Evolutionary conservation across 139 green algal genomes (phyloP).

Genomic region (Coelastrella sp.): DNA sequence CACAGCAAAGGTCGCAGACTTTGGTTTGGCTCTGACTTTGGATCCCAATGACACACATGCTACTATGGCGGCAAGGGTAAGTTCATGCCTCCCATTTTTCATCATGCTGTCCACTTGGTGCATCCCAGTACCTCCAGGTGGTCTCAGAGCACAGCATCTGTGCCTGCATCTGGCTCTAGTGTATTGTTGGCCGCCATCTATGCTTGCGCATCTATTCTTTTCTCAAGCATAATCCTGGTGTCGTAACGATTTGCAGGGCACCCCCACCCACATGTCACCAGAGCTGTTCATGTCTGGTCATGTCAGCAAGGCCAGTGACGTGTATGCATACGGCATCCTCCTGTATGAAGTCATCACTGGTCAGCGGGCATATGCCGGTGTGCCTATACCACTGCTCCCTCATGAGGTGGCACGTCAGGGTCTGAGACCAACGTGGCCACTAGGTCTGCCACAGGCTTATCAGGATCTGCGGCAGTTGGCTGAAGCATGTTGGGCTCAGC

Average conservation of each 20-base stretch:
- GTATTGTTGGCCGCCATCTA: too few species aligned
- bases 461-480: constrained; percentile 21
- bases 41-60: constrained; percentile 38
- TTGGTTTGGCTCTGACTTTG: constrained; percentile 39
- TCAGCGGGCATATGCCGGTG: constrained; percentile 23
- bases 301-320: constrained; percentile 43
- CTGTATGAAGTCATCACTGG: constrained; percentile 45
- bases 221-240: too few species aligned
- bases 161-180: too few species aligned
- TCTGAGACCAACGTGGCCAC: constrained; percentile 26
- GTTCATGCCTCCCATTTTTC: background rate
- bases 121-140: too few species aligned
- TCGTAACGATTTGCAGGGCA: too few species aligned
- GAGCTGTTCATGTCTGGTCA: constrained; percentile 41
- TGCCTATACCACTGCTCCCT: constrained; percentile 46
- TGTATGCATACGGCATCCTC: constrained; percentile 52
- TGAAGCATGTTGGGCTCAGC: constrained; percentile 40
- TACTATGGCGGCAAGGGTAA: constrained; percentile 33
- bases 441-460: background rate
- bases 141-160: too few species aligned
- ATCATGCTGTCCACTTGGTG: background rate
- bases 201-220: too few species aligned
- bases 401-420: constrained; percentile 47
- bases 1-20: constrained; percentile 49
- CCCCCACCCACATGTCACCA: constrained; percentile 46